A percentile compares a stretch with the other conserved stretches of the same genome.
These are phyloP conservation scores for Phalaenopsis hybrid DNA, from an alignment of 116 monocot species.

Conservation along the genomic window DNA sequence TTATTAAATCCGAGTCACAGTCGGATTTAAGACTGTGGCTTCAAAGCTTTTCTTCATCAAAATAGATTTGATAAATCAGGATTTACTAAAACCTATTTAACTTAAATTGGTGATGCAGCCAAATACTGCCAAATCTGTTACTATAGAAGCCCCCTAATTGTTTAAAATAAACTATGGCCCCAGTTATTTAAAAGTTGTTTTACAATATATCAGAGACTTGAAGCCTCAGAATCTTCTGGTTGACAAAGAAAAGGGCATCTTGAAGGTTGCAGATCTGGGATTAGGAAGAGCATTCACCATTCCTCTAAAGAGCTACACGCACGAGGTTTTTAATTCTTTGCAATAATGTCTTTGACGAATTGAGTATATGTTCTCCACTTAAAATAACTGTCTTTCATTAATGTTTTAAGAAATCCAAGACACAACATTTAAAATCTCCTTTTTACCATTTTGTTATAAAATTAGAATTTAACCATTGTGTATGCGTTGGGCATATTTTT, in stretches of 20 bases:
- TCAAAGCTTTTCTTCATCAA: too few species aligned
- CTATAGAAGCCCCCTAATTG: too few species aligned
- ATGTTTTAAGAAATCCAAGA: background rate
- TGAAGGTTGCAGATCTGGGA: constrained; percentile 98
- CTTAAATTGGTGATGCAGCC: too few species aligned
- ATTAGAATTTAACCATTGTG: too few species aligned
- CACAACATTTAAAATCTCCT: background rate
- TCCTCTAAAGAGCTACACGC: constrained; percentile 96
- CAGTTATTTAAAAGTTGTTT: background rate
- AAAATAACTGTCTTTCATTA: background rate
- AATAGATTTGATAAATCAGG: too few species aligned
- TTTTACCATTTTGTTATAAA: too few species aligned
- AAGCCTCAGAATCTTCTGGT: constrained; percentile 96
- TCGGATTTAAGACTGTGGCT: too few species aligned
- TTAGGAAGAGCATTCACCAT: constrained; percentile 83
- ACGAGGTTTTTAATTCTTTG: constrained; percentile 48
- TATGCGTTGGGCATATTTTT: too few species aligned
- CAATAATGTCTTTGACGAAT: background rate
- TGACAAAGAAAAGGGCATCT: constrained; percentile 85
- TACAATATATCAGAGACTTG: constrained; percentile 51
- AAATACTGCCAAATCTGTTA: too few species aligned
- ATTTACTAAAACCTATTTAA: too few species aligned
- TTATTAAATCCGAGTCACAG: too few species aligned
- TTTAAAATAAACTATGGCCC: background rate
- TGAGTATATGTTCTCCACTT: background rate